Percentiles rank a stretch among this genome's conserved stretches.
Conservation (phyloP, 2,329 filamentous ascomycete species). For the Fusarium cyanostomum region DNA sequence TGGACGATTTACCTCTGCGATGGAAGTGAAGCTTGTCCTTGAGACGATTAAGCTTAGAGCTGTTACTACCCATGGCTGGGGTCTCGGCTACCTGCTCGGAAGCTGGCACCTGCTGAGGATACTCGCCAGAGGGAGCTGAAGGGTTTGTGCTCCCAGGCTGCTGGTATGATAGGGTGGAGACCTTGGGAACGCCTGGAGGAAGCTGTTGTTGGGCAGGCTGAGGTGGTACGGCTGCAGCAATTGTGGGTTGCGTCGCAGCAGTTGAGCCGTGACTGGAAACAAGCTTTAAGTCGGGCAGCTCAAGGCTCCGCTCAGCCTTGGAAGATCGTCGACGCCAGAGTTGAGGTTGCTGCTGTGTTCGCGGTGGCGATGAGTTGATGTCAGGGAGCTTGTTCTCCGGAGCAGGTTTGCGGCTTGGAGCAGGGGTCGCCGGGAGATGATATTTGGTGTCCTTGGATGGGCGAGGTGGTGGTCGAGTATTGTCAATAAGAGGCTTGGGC, state of each 20-base stretch:
- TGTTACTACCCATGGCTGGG: constrained; percentile 47
- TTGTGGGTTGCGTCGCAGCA: constrained; percentile 44
- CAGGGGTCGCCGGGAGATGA: constrained; percentile 35
- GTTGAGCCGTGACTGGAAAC: constrained; percentile 62
- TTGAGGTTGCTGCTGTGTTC: constrained; percentile 41
- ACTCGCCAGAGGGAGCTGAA: constrained; percentile 20
- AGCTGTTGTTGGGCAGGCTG: constrained; percentile 30
- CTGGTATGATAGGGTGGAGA: constrained; percentile 28
- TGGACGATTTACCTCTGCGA: constrained; percentile 37
- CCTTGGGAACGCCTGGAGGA: constrained; percentile 27
- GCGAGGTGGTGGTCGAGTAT: constrained; percentile 34
- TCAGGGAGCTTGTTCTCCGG: constrained; percentile 21
- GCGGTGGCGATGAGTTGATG: constrained; percentile 41
- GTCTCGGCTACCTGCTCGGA: constrained; percentile 29
- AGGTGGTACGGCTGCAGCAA: constrained; percentile 9
- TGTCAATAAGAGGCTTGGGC: constrained; percentile 17
- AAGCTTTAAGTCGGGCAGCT: constrained; percentile 60
- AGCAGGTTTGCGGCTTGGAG: constrained; percentile 24
- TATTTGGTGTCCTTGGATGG: constrained; percentile 43
- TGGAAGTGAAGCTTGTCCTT: constrained; percentile 45
- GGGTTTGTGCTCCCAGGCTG: constrained; percentile 21
- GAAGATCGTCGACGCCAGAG: constrained; percentile 62
- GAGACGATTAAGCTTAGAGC: constrained; percentile 47
- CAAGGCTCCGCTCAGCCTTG: constrained; percentile 58
- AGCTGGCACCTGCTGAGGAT: constrained; percentile 15